Conservation (phyloP, 2,329 filamentous ascomycete genomes). For the Colletotrichum lupini region DNA sequence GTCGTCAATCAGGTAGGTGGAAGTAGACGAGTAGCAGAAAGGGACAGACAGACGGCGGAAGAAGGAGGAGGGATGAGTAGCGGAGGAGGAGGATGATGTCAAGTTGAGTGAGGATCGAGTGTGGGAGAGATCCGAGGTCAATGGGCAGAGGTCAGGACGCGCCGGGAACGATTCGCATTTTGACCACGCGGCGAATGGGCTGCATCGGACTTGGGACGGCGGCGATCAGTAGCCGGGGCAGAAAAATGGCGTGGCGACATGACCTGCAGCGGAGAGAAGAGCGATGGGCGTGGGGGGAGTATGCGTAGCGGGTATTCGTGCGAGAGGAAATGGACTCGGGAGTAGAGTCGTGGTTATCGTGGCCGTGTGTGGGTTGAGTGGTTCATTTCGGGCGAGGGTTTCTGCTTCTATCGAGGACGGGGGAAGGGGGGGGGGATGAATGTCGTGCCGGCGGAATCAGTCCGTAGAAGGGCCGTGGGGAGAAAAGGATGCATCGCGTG, state of each 20-base stretch:
- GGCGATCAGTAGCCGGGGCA: constrained; percentile 20
- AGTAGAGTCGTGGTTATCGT: not conserved
- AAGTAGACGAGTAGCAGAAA: not conserved
- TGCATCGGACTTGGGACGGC: not conserved
- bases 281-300: not conserved
- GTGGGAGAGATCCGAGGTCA: constrained; percentile 10
- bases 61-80: not conserved
- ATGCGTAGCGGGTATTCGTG: not conserved
- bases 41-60: not conserved
- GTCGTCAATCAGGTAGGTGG: not conserved
- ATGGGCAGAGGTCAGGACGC: not conserved
- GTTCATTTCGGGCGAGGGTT: not conserved
- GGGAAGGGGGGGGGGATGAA: not conserved
- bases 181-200: constrained; percentile 10
- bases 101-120: not conserved
- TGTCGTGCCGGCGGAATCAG: constrained; percentile 1
- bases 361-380: not conserved
- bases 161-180: constrained; percentile 25
- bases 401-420: not conserved
- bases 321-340: not conserved
- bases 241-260: constrained; percentile 22
- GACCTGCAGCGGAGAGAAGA: constrained; percentile 8
- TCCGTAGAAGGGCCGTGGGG: constrained; percentile 24
- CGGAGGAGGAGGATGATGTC: not conserved
- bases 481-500: not conserved